phyloP scores from a whole-genome alignment of 805 yeast species.

The Yamadazyma tumulicola region DNA sequence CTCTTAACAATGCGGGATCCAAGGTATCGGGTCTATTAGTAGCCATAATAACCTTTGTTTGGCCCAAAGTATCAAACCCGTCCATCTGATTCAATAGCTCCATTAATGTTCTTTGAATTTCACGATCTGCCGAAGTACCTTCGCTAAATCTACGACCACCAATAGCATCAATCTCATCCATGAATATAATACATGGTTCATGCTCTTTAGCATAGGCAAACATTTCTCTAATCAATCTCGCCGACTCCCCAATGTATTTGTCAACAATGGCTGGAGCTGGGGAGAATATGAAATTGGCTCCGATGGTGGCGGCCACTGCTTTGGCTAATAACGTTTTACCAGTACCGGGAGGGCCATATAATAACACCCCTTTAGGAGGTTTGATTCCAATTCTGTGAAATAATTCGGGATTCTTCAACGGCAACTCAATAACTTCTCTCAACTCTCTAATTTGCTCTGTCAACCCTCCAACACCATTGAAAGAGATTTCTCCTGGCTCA shows the following conservation, averaged over 20 bases:
- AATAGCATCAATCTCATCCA: conserved; percentile 98
- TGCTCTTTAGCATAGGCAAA: conserved; percentile 96
- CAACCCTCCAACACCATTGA: conserved; percentile 93
- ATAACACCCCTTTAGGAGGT: conserved; percentile 96
- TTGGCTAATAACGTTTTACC: conserved; percentile 95
- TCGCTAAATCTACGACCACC: conserved; percentile 98
- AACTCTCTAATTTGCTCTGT: conserved; percentile 93
- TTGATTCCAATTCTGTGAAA: conserved; percentile 94
- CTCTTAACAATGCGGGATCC: conserved; percentile 95
- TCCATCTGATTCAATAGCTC: conserved; percentile 97
- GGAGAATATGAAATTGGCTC: conserved; percentile 96
- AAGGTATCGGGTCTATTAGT: conserved; percentile 98
- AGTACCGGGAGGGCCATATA: conserved; percentile 98
- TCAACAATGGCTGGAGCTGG: conserved; percentile 98
- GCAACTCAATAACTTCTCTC: conserved; percentile 96
- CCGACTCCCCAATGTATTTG: conserved; percentile 96
- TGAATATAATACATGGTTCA: conserved; percentile 95
- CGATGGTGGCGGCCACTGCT: conserved; percentile 98
- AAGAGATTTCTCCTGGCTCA: conserved; percentile 96
- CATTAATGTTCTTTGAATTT: conserved; percentile 96
- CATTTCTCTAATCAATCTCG: conserved; percentile 95
- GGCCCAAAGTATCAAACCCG: conserved; percentile 95
- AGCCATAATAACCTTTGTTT: conserved; percentile 97
- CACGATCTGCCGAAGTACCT: conserved; percentile 98
- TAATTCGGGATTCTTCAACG: conserved; percentile 94